Conservation (phyloP, 2,329 filamentous ascomycete genomes). For the Clarireedia hainanense region DNA sequence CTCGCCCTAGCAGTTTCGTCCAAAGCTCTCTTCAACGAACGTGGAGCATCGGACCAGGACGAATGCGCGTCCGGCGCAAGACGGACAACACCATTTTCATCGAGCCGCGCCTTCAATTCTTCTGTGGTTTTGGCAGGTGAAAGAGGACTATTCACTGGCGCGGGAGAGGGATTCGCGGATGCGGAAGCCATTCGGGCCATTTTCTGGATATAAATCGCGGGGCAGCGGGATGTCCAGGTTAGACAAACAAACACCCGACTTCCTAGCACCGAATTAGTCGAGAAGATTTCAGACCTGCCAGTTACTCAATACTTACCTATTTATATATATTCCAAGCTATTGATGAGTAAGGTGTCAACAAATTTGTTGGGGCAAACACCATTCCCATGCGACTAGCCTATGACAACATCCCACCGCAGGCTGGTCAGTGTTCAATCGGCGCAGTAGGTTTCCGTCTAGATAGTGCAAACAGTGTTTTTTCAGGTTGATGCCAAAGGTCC, state of each 20-base stretch:
- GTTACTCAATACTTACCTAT: background rate
- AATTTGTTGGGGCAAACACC: background rate
- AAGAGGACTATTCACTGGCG: background rate
- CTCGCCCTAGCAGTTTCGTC: conserved; percentile 10
- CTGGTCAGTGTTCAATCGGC: background rate
- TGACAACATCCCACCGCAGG: background rate
- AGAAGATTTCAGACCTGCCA: background rate
- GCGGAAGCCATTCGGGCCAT: conserved; percentile 11
- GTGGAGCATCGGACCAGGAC: conserved; percentile 13
- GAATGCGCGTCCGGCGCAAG: conserved; percentile 12
- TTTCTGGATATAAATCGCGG: background rate
- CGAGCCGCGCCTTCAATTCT: conserved; percentile 17
- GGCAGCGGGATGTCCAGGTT: background rate
- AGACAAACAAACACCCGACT: too few species aligned
- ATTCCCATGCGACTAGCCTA: background rate
- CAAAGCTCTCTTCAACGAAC: conserved; percentile 23
- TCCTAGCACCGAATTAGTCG: background rate
- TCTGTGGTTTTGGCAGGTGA: conserved; percentile 15
- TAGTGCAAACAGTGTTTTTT: background rate
- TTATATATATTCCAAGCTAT: background rate
- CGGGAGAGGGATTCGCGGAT: background rate
- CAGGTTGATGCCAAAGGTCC: background rate
- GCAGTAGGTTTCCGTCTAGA: background rate
- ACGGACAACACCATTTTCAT: conserved; percentile 17
- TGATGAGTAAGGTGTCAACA: background rate